phyloP scores from a whole-genome alignment of 345 rosid species.

The Gossypium sturtianum region DNA sequence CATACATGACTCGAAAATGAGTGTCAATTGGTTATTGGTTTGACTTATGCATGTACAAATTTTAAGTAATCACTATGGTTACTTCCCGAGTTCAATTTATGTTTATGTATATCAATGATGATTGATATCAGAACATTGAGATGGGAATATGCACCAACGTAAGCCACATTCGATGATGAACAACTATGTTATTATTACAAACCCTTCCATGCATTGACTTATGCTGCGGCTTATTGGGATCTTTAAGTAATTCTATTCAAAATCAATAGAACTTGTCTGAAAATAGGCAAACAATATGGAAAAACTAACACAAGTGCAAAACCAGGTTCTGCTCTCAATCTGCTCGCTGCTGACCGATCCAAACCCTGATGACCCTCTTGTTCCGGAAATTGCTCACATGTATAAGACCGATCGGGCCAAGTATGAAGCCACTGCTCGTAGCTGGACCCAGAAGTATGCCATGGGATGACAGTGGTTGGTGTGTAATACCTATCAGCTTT shows the following conservation, averaged over 20 bases:
- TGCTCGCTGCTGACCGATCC: conserved; percentile 42
- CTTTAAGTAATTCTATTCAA: neutral
- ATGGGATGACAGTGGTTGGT: conserved; percentile 29
- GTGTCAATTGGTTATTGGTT: neutral
- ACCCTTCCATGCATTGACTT: neutral
- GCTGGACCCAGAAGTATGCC: conserved; percentile 46
- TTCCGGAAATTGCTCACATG: conserved; percentile 43
- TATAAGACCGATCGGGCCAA: conserved; percentile 35
- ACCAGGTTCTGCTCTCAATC: conserved; percentile 39
- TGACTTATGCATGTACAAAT: too few species aligned
- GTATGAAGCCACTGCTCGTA: conserved; percentile 37
- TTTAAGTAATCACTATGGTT: too few species aligned
- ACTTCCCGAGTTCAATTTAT: too few species aligned
- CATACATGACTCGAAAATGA: neutral
- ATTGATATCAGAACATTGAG: neutral
- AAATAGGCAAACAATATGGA: neutral
- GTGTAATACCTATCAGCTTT: neutral
- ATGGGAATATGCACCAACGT: neutral
- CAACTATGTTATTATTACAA: too few species aligned
- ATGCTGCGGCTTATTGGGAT: neutral
- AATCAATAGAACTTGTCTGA: neutral
- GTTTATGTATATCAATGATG: neutral
- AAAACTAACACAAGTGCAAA: neutral
- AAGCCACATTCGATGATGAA: neutral
- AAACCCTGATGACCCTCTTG: conserved; percentile 43